These are phyloP conservation scores for Penicillium daleae DNA, from an alignment of 495 filamentous ascomycete genomes.

Conservation along the genomic window DNA sequence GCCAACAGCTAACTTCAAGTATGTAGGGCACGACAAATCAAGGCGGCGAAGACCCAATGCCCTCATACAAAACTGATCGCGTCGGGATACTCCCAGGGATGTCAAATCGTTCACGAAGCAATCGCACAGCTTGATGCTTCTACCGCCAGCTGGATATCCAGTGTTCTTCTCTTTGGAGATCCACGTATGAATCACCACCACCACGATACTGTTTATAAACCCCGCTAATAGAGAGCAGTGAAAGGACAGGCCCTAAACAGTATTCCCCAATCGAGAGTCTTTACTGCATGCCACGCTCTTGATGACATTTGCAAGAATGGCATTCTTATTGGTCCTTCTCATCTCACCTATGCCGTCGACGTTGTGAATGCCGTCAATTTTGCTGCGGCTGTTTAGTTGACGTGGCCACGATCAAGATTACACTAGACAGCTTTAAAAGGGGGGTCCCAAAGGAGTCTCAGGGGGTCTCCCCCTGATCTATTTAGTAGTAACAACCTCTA, in stretches of 20 bases:
- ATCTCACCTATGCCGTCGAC: constrained; percentile 29
- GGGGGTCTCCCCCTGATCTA: too few relatives aligned
- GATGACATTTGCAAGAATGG: constrained; percentile 43
- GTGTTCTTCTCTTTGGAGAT: constrained; percentile 42
- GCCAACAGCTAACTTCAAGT: background rate
- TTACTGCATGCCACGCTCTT: constrained; percentile 33
- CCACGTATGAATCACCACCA: constrained; percentile 21
- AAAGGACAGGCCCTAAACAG: background rate
- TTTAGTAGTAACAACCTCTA: too few relatives aligned
- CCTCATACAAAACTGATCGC: background rate
- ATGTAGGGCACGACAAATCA: background rate
- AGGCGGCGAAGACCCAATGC: background rate
- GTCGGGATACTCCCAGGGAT: constrained; percentile 1
- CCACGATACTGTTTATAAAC: background rate
- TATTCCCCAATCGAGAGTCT: constrained; percentile 25
- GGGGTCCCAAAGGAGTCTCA: too few relatives aligned
- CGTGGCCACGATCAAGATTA: too few relatives aligned
- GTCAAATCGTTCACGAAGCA: constrained; percentile 3
- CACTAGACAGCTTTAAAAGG: too few relatives aligned
- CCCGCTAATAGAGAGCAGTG: background rate
- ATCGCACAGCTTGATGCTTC: constrained; percentile 22
- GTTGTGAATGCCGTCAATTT: constrained; percentile 6
- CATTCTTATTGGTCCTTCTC: constrained; percentile 29
- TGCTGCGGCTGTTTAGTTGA: background rate
- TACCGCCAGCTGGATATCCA: constrained; percentile 28